Base-by-base conservation (phyloP, 2,329 filamentous ascomycete genomes). In the Fusarium solani-melongenae region DNA sequence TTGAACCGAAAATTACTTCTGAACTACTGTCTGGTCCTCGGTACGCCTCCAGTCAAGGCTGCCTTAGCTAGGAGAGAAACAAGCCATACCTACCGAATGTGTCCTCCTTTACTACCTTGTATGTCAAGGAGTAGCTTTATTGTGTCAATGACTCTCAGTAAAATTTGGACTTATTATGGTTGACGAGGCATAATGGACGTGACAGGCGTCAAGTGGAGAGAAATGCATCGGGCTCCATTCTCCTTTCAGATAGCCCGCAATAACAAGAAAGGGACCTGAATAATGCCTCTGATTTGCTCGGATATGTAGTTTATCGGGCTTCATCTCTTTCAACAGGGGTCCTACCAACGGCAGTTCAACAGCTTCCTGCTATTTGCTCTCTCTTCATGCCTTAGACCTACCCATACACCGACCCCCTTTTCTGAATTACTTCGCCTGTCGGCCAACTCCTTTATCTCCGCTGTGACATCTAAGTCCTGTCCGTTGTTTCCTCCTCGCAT, bases 261-360 rank as follows among this genome's bases (percentile, higher is more conserved):
- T 9, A 4, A 15, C 15, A 49, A 9, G 15, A 49, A 22, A 49
- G 44, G 44, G 44, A 12, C 3, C 15, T 29, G 2, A 6, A 3
- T 27, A 24, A 49, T 49, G 17, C 44, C 15, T 29, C 15, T 49
- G 44, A 49, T 49, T 49, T 27, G 44, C 44, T 49, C 24, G 44
- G 44, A 29, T 49, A n/a, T 9, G 24, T 17, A 46, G 14, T 27
- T 27, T 10, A 29, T 49, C 24, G 44, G 44, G 44, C 44, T 49
- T 49, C 44, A 29, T 49, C 44, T 49, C 44, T n/a, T 49, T 29
- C 10, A 27, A 6, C 44, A 49, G 44, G 44, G 44, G 44, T 49
- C 2, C 44, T 5, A 29, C 22, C 44, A 29, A 49, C 24, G 15
- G 44, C 24, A 49, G 24, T n/a, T n/a, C 17, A 12, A 49, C 24